A percentile compares a stretch with the other conserved stretches of the same genome.
Evolutionary conservation across 1,284 basidiomycete species (phyloP).

Genomic region (Volvariella volvacea): DNA sequence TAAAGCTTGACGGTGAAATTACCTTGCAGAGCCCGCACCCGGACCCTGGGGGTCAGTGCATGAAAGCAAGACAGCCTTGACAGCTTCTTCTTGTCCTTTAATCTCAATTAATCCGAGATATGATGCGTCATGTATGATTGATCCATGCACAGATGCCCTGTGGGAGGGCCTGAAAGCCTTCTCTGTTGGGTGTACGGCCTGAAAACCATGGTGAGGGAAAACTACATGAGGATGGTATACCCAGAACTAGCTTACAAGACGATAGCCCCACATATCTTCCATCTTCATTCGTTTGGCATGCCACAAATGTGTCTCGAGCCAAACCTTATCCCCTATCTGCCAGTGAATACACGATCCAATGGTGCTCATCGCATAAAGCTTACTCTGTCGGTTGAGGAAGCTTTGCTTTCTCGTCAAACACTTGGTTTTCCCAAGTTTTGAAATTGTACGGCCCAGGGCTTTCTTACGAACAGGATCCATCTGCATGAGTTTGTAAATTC

Average conservation of each 20-base stretch:
- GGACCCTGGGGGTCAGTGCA: constrained; percentile 60
- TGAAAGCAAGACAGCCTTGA: constrained; percentile 47
- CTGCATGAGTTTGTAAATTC: constrained; percentile 32
- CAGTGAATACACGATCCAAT: constrained; percentile 8
- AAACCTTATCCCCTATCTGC: constrained; percentile 65
- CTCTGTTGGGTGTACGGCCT: constrained; percentile 79
- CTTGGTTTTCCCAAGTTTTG: constrained; percentile 54
- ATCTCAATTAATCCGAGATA: constrained; percentile 76
- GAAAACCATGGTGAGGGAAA: constrained; percentile 1
- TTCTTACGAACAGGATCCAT: constrained; percentile 73
- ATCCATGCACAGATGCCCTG: constrained; percentile 76
- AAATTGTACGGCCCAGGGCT: constrained; percentile 36
- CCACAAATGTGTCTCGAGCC: constrained; percentile 93
- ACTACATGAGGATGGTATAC: not conserved
- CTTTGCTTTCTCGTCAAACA: constrained; percentile 41
- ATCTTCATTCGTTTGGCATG: constrained; percentile 93
- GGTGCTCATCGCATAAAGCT: constrained; percentile 15
- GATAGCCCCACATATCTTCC: constrained; percentile 85
- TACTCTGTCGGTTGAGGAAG: constrained; percentile 66
- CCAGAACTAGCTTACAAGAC: constrained; percentile 52
- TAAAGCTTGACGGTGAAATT: constrained; percentile 4
- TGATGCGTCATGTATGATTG: constrained; percentile 83
- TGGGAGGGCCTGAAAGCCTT: constrained; percentile 87
- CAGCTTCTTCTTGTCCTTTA: constrained; percentile 47
- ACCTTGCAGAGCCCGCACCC: constrained; percentile 55